Percentiles rank a stretch among this genome's conserved stretches.
These are phyloP conservation scores for Diutina siamensis DNA, from an alignment of 1,139 yeast species.

Conservation along the genomic window DNA sequence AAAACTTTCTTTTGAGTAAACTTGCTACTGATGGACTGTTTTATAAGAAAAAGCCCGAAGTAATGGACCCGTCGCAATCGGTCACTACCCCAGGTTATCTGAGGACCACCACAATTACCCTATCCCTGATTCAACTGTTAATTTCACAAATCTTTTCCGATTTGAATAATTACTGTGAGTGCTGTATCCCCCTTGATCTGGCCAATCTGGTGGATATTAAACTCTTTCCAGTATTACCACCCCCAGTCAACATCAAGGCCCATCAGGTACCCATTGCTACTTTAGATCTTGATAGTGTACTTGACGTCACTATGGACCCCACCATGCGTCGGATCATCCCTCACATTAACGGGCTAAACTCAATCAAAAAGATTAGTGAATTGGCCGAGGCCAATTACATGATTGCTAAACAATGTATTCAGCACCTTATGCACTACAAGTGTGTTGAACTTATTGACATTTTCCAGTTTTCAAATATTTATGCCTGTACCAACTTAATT, in stretches of 20 bases:
- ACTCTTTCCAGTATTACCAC: conserved; percentile 74
- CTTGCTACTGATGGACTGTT: conserved; percentile 26
- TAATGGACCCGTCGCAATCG: conserved; percentile 10
- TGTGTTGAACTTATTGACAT: conserved; percentile 76
- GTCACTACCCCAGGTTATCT: conserved; percentile 28
- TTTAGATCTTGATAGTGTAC: conserved; percentile 54
- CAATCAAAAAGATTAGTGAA: conserved; percentile 64
- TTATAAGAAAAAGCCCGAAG: conserved; percentile 10
- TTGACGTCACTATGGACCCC: conserved; percentile 95
- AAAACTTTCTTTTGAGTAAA: conserved; percentile 62
- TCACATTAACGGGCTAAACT: conserved; percentile 77
- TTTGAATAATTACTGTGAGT: conserved; percentile 87
- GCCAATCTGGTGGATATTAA: conserved; percentile 89
- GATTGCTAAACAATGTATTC: conserved; percentile 77
- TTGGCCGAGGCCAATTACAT: conserved; percentile 73
- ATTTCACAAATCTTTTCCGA: conserved; percentile 88
- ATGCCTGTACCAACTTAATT: conserved; percentile 79
- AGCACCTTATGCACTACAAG: conserved; percentile 81
- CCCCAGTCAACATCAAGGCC: conserved; percentile 66
- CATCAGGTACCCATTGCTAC: conserved; percentile 84
- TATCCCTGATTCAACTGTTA: conserved; percentile 63
- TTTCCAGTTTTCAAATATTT: conserved; percentile 79
- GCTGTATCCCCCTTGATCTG: conserved; percentile 85
- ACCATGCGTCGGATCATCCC: conserved; percentile 86
- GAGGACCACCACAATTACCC: conserved; percentile 29